phyloP scores from a whole-genome alignment of 306 rosid genomes.

The Cicer judaicum region DNA sequence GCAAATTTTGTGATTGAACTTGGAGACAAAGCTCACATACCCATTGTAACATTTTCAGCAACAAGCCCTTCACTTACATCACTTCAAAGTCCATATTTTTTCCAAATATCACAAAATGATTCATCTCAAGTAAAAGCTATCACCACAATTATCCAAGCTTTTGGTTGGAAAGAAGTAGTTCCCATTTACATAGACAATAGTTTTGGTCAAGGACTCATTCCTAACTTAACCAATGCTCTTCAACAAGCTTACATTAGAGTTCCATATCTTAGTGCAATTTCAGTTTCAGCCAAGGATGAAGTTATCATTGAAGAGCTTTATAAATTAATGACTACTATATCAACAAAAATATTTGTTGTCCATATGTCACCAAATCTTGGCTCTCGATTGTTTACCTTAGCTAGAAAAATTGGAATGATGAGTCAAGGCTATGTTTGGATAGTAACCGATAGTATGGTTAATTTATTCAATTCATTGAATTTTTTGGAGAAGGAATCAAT shows the following conservation, averaged over 20 bases:
- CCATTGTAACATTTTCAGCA: conserved; percentile 63
- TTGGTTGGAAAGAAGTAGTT: conserved; percentile 58
- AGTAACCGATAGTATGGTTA: conserved; percentile 46
- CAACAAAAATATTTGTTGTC: conserved; percentile 61
- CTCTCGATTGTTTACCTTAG: conserved; percentile 48
- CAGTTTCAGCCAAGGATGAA: conserved; percentile 45
- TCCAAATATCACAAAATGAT: conserved; percentile 53
- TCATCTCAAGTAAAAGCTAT: conserved; percentile 55
- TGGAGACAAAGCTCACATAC: conserved; percentile 56
- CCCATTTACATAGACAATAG: conserved; percentile 56
- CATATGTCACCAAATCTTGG: conserved; percentile 54
- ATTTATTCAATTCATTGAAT: conserved; percentile 21
- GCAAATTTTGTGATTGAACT: conserved; percentile 58
- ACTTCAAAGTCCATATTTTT: conserved; percentile 52
- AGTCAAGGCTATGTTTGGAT: conserved; percentile 62
- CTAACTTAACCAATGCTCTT: conserved; percentile 52
- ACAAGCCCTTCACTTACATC: conserved; percentile 58
- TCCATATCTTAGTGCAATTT: conserved; percentile 51
- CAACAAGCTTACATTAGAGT: conserved; percentile 43
- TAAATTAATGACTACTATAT: conserved; percentile 54
- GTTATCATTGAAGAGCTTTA: conserved; percentile 50
- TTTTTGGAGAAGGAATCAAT: conserved; percentile 45
- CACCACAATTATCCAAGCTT: conserved; percentile 46
- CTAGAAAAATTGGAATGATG: conserved; percentile 64
- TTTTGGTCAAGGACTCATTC: conserved; percentile 56